Evolutionary conservation across 495 filamentous ascomycete genomes (phyloP), one percentile per base, ranked within the genome.

Genomic region (Cercophora newfieldiana): DNA sequence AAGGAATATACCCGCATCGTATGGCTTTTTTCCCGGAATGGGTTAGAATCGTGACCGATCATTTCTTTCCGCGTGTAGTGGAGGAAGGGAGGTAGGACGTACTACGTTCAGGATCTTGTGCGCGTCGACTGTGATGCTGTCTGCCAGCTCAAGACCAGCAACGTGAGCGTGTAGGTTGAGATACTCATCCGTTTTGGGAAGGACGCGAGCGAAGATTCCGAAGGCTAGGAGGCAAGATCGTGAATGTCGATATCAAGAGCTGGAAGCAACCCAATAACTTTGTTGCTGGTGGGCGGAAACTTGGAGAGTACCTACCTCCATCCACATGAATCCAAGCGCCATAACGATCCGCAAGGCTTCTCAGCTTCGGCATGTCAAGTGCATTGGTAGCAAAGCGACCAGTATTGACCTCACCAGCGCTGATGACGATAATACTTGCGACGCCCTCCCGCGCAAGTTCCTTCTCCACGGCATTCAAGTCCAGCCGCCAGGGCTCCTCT

Each of bases 71-170:
- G 4, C 18, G 12, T 44, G 37, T 25, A 26, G 18, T 14, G 28
- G 2, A 33, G 16, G 29, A 31, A 19, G 24, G 7, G 0, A 10
- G 25, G 10, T 28, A 18, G 30, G 12, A 82, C 84, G 51, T 75
- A 88, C 85, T 26, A 96, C 93, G 68, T 97, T 97, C n/a, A 98
- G 82, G 6, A 97, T 77, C 72, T 97, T 97, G 74, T 98, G 94
- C 1, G 84, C 91, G 69, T 98, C 94, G 0, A 90, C 89, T 0
- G 90, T 86, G 33, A 98, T 90, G 33, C 91, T 96, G 72, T 98
- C 93, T 1, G 89, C 92, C 18, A 94, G 79, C 63, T 97, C 91
- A n/a, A 97, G 71, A 2, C 91, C 91, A 7, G 84, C 83, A 2
- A 80, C 82, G 6, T 81, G 82, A 8, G 79, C 71, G 28, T 76